Evolutionary conservation across 2,329 filamentous ascomycete species (phyloP).

Genomic region (Neoarthrinium moseri): DNA sequence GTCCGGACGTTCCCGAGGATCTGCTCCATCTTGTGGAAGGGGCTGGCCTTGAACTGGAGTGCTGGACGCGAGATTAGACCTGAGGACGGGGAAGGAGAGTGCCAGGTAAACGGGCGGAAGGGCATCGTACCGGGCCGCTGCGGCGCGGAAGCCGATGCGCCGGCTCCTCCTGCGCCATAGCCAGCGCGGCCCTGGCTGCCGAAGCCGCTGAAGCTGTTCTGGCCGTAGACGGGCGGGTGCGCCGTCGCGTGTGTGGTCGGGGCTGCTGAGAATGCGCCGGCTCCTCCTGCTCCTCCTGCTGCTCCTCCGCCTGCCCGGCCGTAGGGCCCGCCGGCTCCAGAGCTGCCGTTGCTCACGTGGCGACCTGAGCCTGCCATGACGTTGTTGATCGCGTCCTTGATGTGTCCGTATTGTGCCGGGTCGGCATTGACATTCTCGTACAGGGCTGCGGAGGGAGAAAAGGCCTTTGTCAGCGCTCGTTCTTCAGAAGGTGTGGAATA

Average conservation of each 20-base stretch:
- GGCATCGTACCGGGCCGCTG: conserved; percentile 6
- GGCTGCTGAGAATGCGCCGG: not conserved
- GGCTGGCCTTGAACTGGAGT: conserved; percentile 64
- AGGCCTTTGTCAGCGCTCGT: conserved; percentile 1
- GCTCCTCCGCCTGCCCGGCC: not conserved
- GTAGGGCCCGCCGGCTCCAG: not conserved
- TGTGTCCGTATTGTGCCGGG: conserved; percentile 15
- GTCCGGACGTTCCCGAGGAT: conserved; percentile 63
- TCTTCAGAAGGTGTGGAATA: not conserved
- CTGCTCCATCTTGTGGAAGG: conserved; percentile 75
- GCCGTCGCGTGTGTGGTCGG: not conserved
- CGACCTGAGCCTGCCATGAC: conserved; percentile 8
- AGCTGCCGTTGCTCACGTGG: conserved; percentile 6
- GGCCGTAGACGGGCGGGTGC: not conserved
- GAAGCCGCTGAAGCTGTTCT: conserved; percentile 1
- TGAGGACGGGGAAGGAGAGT: not conserved
- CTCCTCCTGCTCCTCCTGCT: not conserved
- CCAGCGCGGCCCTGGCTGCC: not conserved
- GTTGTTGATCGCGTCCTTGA: conserved; percentile 10
- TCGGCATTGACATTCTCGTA: conserved; percentile 18
- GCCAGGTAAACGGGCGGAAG: not conserved
- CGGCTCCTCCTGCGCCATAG: not conserved
- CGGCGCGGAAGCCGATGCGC: conserved; percentile 2
- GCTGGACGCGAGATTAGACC: conserved; percentile 3
- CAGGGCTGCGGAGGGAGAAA: conserved; percentile 16